Base-by-base conservation (phyloP, 148 eudicot genomes). In the Agrostemma githago region DNA sequence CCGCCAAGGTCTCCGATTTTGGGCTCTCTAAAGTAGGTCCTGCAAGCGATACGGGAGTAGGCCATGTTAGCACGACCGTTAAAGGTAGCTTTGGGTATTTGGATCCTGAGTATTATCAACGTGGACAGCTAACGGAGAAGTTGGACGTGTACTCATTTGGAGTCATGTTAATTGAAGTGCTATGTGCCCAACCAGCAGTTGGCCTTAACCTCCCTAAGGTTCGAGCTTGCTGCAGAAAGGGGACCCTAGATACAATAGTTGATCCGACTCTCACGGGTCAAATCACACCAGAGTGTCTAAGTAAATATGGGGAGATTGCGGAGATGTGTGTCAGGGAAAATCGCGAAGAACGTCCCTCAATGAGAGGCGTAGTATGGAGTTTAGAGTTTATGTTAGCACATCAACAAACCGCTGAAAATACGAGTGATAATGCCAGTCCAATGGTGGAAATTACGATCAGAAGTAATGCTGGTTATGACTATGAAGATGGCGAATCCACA, bases 121-220 rank as follows among this genome's bases (percentile, higher is more conserved):
- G 75, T 3, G 83, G 78, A 15, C 84, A 77, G 51, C 37, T 88
- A 37, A 88, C 87, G 0, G 82, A 72, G 38, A 88, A 84, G 15
- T 88, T 88, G 0, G 88, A 85, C 16, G 86, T 85, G 11, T 88
- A 82, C 59, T 85, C 89, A 0, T 88, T 85, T 11, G 89, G 89
- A 3, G 88, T 88, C 21, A 86, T 88, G 39, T 39, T 88, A 19
- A 77, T 85, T 17, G 91, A 88, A 46, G 87, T 84, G n/a, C 68
- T 87, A 19, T 87, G 88, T 59, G 85, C 74, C 5, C 83, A 86
- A 16, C 77, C 85, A 0, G 84, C 76, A 0, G 69, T 80, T n/a
- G 56, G 59, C 3, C 70, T 76, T 0, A 71, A 12, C 19, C 71
- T 80, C 3, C 77, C 82, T 0, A 83, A 68, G 20, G 90, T 70